A percentile compares a stretch with the other conserved stretches of the same genome.
These are phyloP conservation scores for Lasiodiplodia theobromae DNA, from an alignment of 2,329 filamentous ascomycete genomes.

Conservation along the genomic window DNA sequence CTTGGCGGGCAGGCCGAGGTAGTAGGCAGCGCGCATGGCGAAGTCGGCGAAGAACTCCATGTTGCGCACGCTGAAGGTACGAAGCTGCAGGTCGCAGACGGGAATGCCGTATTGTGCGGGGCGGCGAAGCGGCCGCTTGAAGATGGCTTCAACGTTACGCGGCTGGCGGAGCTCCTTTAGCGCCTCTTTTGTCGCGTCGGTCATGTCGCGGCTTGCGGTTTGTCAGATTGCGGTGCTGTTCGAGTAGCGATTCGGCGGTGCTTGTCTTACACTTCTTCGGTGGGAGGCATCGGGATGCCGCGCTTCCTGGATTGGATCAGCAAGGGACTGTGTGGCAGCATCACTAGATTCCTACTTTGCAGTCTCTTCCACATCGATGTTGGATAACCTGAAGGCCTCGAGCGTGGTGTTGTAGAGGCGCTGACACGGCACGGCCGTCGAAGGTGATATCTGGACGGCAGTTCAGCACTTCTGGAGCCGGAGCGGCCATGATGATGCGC, in stretches of 20 bases:
- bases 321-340: no score
- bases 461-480: not conserved
- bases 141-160: constrained; percentile 82
- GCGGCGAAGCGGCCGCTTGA: constrained; percentile 82
- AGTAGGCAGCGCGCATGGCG: constrained; percentile 92
- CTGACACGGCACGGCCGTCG: constrained; percentile 13
- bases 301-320: constrained; percentile 26
- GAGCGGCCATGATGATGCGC: not conserved
- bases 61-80: constrained; percentile 88
- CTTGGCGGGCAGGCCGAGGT: constrained; percentile 82
- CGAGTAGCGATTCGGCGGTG: not conserved
- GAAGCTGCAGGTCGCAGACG: constrained; percentile 88
- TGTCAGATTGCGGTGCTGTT: not conserved
- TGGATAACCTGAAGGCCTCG: constrained; percentile 15
- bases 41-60: constrained; percentile 96
- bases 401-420: constrained; percentile 27
- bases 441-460: constrained; percentile 7
- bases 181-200: constrained; percentile 5
- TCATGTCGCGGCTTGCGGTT: constrained; percentile 3
- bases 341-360: constrained; percentile 14
- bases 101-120: constrained; percentile 78
- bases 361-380: constrained; percentile 17
- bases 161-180: constrained; percentile 56
- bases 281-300: constrained; percentile 35
- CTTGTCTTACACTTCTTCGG: constrained; percentile 22